These are phyloP conservation scores for Cercospora zeina DNA, from an alignment of 2,329 filamentous ascomycete species.

Conservation along the genomic window DNA sequence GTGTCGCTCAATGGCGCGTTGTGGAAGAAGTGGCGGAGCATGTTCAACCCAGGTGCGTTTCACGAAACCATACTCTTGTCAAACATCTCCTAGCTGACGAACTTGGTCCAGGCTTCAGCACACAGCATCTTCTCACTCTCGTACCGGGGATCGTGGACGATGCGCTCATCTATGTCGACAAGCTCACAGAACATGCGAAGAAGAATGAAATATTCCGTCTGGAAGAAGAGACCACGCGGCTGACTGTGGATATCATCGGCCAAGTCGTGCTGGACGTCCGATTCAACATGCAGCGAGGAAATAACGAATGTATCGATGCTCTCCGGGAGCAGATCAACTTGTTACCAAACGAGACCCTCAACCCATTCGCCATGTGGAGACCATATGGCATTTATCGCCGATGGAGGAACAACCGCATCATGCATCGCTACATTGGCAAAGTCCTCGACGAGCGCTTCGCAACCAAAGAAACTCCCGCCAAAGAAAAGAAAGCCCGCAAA, in stretches of 20 bases:
- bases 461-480: constrained; percentile 29
- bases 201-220: constrained; percentile 44
- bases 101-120: constrained; percentile 38
- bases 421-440: constrained; percentile 33
- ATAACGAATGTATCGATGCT: constrained; percentile 43
- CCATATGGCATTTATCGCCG: constrained; percentile 27
- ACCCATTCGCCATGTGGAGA: constrained; percentile 27
- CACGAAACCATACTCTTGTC: too few relatives aligned
- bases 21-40: constrained; percentile 49
- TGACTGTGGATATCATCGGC: constrained; percentile 49
- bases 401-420: constrained; percentile 31
- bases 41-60: constrained; percentile 44
- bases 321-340: constrained; percentile 41
- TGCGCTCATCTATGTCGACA: constrained; percentile 37
- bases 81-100: neutral
- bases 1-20: constrained; percentile 41
- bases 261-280: constrained; percentile 43
- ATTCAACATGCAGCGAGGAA: constrained; percentile 41
- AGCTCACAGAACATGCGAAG: constrained; percentile 42
- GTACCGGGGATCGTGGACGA: constrained; percentile 44
- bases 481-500: constrained; percentile 28
- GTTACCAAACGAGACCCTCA: constrained; percentile 26
- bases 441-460: constrained; percentile 41
- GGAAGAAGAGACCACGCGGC: constrained; percentile 44
- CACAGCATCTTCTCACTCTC: constrained; percentile 44